Evolutionary conservation across 306 rosid genomes (phyloP), one percentile per base, ranked within the genome.

Genomic region (Inga leiocalycina): DNA sequence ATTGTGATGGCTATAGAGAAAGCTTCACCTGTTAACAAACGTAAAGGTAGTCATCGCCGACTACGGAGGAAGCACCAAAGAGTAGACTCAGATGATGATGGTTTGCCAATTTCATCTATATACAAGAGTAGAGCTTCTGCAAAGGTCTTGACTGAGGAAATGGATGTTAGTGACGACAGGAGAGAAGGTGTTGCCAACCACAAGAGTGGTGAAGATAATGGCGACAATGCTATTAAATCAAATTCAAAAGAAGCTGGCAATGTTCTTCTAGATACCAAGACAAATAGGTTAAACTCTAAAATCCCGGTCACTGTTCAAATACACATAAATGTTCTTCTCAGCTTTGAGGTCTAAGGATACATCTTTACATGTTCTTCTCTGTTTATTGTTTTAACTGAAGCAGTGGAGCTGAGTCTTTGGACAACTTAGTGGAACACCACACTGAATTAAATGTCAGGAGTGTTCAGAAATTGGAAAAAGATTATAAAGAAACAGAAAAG

Each of bases 21-120:
- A 75, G 75, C 65, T 61, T 84, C 84, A 74, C 81, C 59, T 65
- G 78, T 82, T 59, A 85, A 81, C 17, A 86, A 76, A 79, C 81
- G 78, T 48, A 86, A 81, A 82, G 74, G 69, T 79, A 81, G 78
- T 14, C 71, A 11, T 27, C 82, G 91, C 71, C 87, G 88, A 81
- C 94, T 91, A 20, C 85, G 88, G 79, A 95, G 83, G 89, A 91
- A 73, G 81, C 89, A 78, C 79, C 91, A 76, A 79, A n/a, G 80
- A 61, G 80, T 90, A 72, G 96, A 88, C 66, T 91, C 91, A 0
- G 93, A 91, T 34, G 92, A 88, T 49, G 90, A 90, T 70, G 45
- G 27, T 43, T n/a, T 62, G 76, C 93, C 91, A 5, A 88, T 89
- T 83, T 91, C 93, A 46, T 83, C 88, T 67, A 24, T 87, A 66